phyloP scores from a whole-genome alignment of 2,329 filamentous ascomycete species.

The Fusarium secorum region DNA sequence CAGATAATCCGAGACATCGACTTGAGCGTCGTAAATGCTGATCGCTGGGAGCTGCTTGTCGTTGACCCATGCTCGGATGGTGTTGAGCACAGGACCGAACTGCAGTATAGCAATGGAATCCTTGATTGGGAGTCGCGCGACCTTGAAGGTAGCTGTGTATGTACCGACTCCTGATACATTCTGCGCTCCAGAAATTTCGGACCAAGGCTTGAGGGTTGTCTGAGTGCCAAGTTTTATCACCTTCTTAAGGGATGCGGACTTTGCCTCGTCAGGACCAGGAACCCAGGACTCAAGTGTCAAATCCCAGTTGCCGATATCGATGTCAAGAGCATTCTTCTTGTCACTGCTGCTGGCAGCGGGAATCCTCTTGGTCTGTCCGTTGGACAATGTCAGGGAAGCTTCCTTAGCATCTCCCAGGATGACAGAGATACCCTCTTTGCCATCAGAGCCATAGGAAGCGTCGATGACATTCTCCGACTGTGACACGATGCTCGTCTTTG shows the following conservation, averaged over 20 bases:
- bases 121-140: neutral
- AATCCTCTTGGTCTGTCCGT: neutral
- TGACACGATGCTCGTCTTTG: neutral
- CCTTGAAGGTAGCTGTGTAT: neutral
- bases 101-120: neutral
- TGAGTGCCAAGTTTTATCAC: neutral
- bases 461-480: neutral
- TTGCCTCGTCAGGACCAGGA: neutral
- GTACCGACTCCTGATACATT: rapidly evolving
- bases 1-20: neutral
- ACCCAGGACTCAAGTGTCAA: neutral
- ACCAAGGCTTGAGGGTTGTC: neutral
- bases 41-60: neutral
- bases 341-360: rapidly evolving
- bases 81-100: neutral
- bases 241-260: neutral
- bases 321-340: neutral
- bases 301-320: neutral
- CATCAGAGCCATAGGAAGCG: neutral
- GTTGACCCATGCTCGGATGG: neutral
- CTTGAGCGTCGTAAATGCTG: neutral
- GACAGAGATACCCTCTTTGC: neutral
- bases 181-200: neutral
- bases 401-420: neutral
- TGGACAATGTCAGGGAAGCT: neutral